phyloP scores from a whole-genome alignment of 148 eudicot species.

The Polygonum aviculare region DNA sequence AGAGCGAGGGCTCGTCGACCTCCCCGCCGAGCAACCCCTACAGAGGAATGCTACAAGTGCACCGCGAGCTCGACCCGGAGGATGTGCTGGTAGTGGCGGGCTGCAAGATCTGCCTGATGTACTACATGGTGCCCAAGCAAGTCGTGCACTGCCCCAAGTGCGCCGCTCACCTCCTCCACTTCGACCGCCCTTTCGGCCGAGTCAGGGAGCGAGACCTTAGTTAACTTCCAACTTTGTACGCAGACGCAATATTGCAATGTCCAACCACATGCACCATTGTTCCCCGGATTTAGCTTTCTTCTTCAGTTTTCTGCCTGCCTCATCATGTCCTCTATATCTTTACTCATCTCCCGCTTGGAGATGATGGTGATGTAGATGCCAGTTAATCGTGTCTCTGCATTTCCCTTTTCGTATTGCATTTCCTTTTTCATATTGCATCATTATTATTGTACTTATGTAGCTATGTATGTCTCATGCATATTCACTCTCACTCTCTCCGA shows the following conservation, averaged over 20 bases:
- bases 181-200: slow-evolving; percentile 23
- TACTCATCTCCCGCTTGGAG: not conserved
- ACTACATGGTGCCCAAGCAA: slow-evolving; percentile 88
- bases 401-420: not conserved
- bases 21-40: slow-evolving; percentile 14
- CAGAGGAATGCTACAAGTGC: not conserved
- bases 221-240: not conserved
- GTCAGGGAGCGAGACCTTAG: not conserved
- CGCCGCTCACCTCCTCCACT: slow-evolving; percentile 78
- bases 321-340: not conserved
- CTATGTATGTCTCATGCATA: no score
- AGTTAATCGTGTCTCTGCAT: not conserved
- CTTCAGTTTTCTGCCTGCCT: not conserved
- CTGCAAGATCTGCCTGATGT: slow-evolving; percentile 88
- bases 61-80: slow-evolving; percentile 5
- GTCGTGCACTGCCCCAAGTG: slow-evolving; percentile 74
- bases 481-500: no score
- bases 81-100: slow-evolving; percentile 75
- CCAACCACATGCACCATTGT: not conserved
- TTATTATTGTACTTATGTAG: not conserved
- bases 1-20: slow-evolving; percentile 48
- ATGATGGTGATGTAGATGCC: slow-evolving; percentile 1
- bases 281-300: no score
- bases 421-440: not conserved
- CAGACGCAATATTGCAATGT: no score